Evolutionary conservation across 108 stramenopile genomes (phyloP), one percentile per base, ranked within the genome.

Genomic region (Mediolabrus comicus): DNA sequence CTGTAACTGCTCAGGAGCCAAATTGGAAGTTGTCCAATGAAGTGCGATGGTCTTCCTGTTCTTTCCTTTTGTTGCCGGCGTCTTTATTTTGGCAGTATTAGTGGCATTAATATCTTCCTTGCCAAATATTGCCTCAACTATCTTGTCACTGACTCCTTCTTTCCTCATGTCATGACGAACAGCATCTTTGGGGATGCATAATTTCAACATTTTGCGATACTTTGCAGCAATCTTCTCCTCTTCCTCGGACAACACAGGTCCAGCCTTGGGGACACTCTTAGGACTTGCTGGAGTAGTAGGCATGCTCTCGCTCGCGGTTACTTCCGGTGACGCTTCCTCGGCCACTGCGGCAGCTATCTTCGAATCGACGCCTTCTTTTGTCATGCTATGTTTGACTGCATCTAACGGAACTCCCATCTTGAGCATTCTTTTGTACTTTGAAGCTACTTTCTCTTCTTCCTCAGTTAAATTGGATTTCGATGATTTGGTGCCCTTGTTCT

Each of bases 301-400:
- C 27, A 7, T 10, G 10, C 7, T 53, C 4, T n/a, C 22, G 10
- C 7, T 53, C 4, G 8, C 28, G n/a, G 25, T 14, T 24, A 14
- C 61, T 7, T 27, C 19, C 19, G 46, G 65, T 22, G 68, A 11
- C 13, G 36, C 59, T 14, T 39, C 72, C 8, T 66, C 79, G 10
- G 81, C 38, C 1, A 87, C 86, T 34, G 72, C 69, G 16, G 43
- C 53, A 12, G 85, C 59, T 46, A 92, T 81, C 38, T 75, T 87
- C 13, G 75, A 36, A 28, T 62, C 46, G 8, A 91, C 76, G 7
- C 79, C 84, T 60, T 95, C 94, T 27, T 80, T 75, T 3, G 24
- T 66, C 88, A 95, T 91, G 61, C 90, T 88, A 53, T 92, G 90
- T 24, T 63, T 67, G 9, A 92, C 90, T 22, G 85, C 94, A 46